Percentiles rank a stretch among this genome's conserved stretches.
Conservation (phyloP, 768 basidiomycete genomes). For the Lenzites betulinus region DNA sequence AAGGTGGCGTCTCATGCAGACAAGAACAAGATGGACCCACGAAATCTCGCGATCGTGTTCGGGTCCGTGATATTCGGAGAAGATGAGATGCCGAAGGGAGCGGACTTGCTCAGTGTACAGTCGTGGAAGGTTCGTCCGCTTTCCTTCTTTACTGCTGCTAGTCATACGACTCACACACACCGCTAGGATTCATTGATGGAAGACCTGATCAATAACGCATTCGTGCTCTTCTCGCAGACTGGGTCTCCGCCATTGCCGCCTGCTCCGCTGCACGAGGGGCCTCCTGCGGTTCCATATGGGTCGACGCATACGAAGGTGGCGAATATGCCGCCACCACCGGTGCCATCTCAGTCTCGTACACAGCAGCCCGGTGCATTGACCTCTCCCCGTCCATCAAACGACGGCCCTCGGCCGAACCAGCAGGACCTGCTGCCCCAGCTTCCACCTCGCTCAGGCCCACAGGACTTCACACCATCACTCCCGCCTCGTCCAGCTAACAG, state of each 20-base stretch:
- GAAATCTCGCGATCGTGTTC: slow-evolving; percentile 91
- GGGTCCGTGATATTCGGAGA: slow-evolving; percentile 89
- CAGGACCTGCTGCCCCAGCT: slow-evolving; percentile 49
- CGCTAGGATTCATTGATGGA: slow-evolving; percentile 74
- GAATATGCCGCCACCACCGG: slow-evolving; percentile 43
- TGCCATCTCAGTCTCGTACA: slow-evolving; percentile 24
- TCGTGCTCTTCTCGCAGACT: slow-evolving; percentile 60
- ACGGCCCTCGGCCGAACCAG: slow-evolving; percentile 4
- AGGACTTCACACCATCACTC: slow-evolving; percentile 62
- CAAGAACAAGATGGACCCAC: slow-evolving; percentile 92
- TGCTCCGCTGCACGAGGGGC: slow-evolving; percentile 65
- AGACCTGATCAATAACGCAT: slow-evolving; percentile 74
- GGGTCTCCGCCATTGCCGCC: slow-evolving; percentile 67
- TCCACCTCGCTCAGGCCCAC: slow-evolving; percentile 7
- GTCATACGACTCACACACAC: background rate
- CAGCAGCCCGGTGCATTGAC: slow-evolving; percentile 8
- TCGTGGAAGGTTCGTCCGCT: slow-evolving; percentile 59
- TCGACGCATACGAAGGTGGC: slow-evolving; percentile 70
- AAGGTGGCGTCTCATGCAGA: slow-evolving; percentile 65
- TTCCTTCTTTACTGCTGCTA: too few species aligned
- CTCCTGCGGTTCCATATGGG: slow-evolving; percentile 59
- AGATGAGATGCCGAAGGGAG: slow-evolving; percentile 78
- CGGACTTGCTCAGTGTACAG: slow-evolving; percentile 77
- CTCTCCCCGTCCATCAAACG: slow-evolving; percentile 13
- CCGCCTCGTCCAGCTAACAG: slow-evolving; percentile 70